These are phyloP conservation scores for Trypanosoma cruzi DNA, from an alignment of 208 protist genomes.

Conservation along the genomic window DNA sequence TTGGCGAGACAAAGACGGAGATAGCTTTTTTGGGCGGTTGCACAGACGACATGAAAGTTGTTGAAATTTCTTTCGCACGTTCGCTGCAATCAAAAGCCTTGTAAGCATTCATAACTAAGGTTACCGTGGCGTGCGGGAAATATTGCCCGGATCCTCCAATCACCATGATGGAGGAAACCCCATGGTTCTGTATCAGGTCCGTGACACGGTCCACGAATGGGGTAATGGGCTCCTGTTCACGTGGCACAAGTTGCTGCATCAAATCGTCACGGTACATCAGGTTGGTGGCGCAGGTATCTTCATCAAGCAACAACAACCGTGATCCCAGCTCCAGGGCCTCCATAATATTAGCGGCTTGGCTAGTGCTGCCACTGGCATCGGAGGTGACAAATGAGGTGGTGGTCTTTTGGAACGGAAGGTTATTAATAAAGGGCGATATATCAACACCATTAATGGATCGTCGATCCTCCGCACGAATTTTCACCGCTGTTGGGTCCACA, in stretches of 20 bases:
- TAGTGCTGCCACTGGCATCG: conserved; percentile 93
- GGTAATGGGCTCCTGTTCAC: conserved; percentile 93
- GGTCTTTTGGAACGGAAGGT: conserved; percentile 82
- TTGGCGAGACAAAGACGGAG: conserved; percentile 13
- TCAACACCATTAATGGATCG: conserved; percentile 86
- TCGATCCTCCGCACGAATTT: conserved; percentile 95
- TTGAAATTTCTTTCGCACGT: conserved; percentile 60
- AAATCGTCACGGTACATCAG: conserved; percentile 94
- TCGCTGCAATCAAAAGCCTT: conserved; percentile 68
- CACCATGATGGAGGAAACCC: conserved; percentile 88
- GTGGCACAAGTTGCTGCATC: conserved; percentile 91
- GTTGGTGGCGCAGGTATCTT: conserved; percentile 97
- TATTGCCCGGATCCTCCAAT: conserved; percentile 94
- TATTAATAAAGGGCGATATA: conserved; percentile 94
- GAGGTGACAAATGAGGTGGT: conserved; percentile 68
- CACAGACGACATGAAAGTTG: background rate
- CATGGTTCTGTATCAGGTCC: conserved; percentile 61
- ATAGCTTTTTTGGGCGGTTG: background rate
- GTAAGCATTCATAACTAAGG: conserved; percentile 91
- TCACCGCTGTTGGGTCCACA: conserved; percentile 78
- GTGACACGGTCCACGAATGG: conserved; percentile 82
- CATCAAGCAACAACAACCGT: conserved; percentile 91
- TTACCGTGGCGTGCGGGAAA: conserved; percentile 88
- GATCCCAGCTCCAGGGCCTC: conserved; percentile 94
- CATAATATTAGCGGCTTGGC: conserved; percentile 92